A percentile compares a stretch with the other conserved stretches of the same genome.
Conservation (phyloP, 768 basidiomycete species). For the Suillus spraguei region DNA sequence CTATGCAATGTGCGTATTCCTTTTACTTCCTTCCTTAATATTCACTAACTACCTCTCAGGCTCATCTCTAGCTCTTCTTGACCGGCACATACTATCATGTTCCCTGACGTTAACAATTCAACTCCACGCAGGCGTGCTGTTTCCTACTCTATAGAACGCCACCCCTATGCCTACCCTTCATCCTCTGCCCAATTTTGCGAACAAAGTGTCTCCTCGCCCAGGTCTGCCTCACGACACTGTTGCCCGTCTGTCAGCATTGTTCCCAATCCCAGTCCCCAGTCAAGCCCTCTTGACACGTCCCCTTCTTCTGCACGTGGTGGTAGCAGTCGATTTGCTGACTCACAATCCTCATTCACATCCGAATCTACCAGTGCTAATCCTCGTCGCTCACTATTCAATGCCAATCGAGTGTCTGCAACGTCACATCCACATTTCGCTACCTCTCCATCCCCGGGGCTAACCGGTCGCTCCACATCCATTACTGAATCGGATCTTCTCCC, state of each 20-base stretch:
- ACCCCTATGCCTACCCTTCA: slow-evolving; percentile 5
- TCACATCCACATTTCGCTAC: slow-evolving; percentile 4
- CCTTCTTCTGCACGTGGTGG: slow-evolving; percentile 24
- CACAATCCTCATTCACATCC: slow-evolving; percentile 28
- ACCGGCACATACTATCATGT: no score
- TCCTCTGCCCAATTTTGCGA: not conserved
- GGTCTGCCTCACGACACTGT: slow-evolving; percentile 14
- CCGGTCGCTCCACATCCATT: slow-evolving; percentile 18
- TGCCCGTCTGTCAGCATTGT: slow-evolving; percentile 13
- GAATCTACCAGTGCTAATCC: slow-evolving; percentile 21
- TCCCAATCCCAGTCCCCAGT: slow-evolving; percentile 21
- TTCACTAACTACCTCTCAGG: slow-evolving; percentile 15
- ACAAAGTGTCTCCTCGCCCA: slow-evolving; percentile 20
- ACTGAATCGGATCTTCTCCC: slow-evolving; percentile 24
- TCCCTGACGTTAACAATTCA: not conserved
- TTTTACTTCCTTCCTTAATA: slow-evolving; percentile 7
- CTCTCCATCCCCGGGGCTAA: slow-evolving; percentile 17
- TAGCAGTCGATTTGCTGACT: slow-evolving; percentile 19
- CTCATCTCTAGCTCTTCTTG: slow-evolving; percentile 3
- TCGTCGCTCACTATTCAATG: slow-evolving; percentile 19
- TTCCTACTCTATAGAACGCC: slow-evolving; percentile 19
- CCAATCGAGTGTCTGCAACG: slow-evolving; percentile 12
- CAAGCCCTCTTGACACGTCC: slow-evolving; percentile 27
- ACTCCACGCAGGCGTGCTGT: slow-evolving; percentile 17
- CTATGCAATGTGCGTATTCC: slow-evolving; percentile 19